A percentile compares a stretch with the other conserved stretches of the same genome.
Conservation (phyloP, 306 rosid genomes). For the Castanea mollissima region DNA sequence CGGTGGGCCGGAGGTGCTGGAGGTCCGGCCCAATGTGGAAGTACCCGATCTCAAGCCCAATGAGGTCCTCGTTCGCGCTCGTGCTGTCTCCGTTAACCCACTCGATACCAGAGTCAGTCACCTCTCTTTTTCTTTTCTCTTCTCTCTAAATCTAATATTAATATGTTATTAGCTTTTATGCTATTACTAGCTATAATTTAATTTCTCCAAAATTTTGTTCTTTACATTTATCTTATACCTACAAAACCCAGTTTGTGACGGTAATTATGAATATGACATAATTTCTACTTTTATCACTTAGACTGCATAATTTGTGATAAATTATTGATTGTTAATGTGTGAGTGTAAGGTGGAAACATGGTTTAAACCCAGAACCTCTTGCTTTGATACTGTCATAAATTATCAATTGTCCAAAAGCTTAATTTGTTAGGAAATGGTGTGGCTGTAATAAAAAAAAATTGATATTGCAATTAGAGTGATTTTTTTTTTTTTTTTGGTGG, state of each 20-base stretch:
- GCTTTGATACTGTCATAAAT: too few relatives aligned
- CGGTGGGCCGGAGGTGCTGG: constrained; percentile 74
- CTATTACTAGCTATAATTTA: neutral
- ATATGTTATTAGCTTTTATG: too few relatives aligned
- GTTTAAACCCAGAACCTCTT: too few relatives aligned
- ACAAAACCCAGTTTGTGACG: too few relatives aligned
- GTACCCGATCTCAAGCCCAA: constrained; percentile 66
- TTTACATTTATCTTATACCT: neutral
- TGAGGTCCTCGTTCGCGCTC: constrained; percentile 54
- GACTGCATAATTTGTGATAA: neutral
- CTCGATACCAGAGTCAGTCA: constrained; percentile 73
- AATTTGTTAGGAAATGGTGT: too few relatives aligned
- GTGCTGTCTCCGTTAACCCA: constrained; percentile 84
- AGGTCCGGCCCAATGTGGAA: constrained; percentile 43
- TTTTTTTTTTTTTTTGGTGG: too few relatives aligned
- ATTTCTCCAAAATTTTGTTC: neutral
- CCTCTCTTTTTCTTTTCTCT: neutral
- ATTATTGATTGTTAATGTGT: too few relatives aligned
- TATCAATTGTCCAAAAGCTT: too few relatives aligned
- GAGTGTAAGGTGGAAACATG: too few relatives aligned
- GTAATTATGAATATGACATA: neutral
- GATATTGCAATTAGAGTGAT: too few relatives aligned
- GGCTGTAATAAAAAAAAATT: too few relatives aligned
- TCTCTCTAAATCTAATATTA: too few relatives aligned
- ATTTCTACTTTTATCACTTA: neutral